A percentile compares a stretch with the other conserved stretches of the same genome.
These are phyloP conservation scores for Trametes hirsuta DNA, from an alignment of 1,284 basidiomycete species.

Conservation along the genomic window DNA sequence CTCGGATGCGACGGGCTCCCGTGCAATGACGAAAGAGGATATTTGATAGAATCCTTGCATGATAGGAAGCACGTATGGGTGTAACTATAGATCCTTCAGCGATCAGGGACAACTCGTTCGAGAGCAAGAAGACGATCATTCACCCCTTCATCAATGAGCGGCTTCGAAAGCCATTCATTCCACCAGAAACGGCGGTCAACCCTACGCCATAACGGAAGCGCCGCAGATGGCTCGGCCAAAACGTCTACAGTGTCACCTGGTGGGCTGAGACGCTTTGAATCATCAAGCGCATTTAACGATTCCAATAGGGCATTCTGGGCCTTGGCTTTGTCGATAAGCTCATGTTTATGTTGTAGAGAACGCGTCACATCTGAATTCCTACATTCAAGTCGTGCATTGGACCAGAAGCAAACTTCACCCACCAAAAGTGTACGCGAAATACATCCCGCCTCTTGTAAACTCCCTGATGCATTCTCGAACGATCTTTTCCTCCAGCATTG, in stretches of 20 bases:
- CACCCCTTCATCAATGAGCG: slow-evolving; percentile 78
- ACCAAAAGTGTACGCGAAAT: slow-evolving; percentile 82
- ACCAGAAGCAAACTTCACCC: slow-evolving; percentile 18
- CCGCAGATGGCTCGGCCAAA: slow-evolving; percentile 68
- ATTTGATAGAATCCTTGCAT: slow-evolving; percentile 90
- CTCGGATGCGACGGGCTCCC: slow-evolving; percentile 50
- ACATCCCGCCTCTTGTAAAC: slow-evolving; percentile 79
- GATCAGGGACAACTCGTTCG: neutral
- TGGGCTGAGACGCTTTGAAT: slow-evolving; percentile 25
- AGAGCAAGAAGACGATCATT: slow-evolving; percentile 23
- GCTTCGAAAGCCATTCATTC: slow-evolving; percentile 82
- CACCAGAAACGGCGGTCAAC: slow-evolving; percentile 89
- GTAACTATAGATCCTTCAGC: slow-evolving; percentile 49
- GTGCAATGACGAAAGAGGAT: slow-evolving; percentile 65
- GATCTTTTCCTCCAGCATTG: slow-evolving; percentile 77
- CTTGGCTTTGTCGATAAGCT: slow-evolving; percentile 57
- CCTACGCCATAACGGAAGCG: slow-evolving; percentile 81
- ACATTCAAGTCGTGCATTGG: neutral
- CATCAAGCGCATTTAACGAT: slow-evolving; percentile 52
- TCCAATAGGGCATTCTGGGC: slow-evolving; percentile 58
- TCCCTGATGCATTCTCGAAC: slow-evolving; percentile 72
- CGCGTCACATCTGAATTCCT: slow-evolving; percentile 67
- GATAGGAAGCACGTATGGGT: slow-evolving; percentile 83
- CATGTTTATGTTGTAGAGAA: slow-evolving; percentile 79
- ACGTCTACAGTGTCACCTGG: slow-evolving; percentile 51